Evolutionary conservation across 441 rosid genomes (phyloP), one percentile per base, ranked within the genome.

Genomic region (Breynia disticha): DNA sequence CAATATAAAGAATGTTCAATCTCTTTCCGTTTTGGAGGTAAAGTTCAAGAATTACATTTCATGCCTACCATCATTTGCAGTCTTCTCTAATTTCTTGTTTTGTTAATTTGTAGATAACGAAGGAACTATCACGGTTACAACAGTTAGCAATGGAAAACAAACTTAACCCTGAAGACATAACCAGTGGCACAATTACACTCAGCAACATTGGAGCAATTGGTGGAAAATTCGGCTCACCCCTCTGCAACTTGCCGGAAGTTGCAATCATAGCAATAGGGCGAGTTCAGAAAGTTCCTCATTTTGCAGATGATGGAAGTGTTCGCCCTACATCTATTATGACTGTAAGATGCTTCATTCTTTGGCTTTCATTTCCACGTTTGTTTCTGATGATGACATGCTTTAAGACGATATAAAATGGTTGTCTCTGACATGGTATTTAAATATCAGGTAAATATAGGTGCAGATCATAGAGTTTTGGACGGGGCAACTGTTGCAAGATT

Each of bases 191-290:
- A 11, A 82, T 91, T 61, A 83, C 98, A 16, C 63, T 91, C 19
- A 85, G 96, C 79, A 87, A 91, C 63, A 82, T 91, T 24, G 96
- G 98, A 58, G 80, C 95, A 50, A 91, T 87, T 1, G 98, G 98
- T 46, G 98, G 98, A 57, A 91, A 85, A 70, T 82, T 83, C 20
- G 98, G 96, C 28, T 72, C 89, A 0, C 96, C 96, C 19, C 73
- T 91, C 32, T 62, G 87, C 22, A 91, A 91, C 76, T 72, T 91
- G 70, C 98, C 98, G 4, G 95, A 91, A 83, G 93, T 83, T 55
- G 74, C 93, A 18, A 87, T 91, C 59, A 83, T 87, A 55, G 98
- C 94, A 11, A 65, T 85, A 24, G 98, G 95, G 48, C 76, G 95
- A 68, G 83, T 91, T 71, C 87, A 85, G 74, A 85, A 83, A 71